phyloP scores from a whole-genome alignment of 2,329 filamentous ascomycete genomes.

The Aspergillus felis region DNA sequence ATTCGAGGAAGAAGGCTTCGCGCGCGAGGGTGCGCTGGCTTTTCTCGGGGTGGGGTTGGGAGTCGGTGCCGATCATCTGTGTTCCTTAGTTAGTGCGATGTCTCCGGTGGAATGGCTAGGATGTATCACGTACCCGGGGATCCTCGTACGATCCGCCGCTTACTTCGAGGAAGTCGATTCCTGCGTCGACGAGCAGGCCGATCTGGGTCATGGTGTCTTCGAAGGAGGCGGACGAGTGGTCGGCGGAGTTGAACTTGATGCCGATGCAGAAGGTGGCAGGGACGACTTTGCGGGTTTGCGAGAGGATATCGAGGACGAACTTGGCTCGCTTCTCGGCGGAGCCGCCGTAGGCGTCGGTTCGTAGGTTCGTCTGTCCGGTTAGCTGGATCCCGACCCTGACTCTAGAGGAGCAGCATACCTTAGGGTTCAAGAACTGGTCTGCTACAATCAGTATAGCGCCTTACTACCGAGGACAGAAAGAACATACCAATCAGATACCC shows the following conservation, averaged over 20 bases:
- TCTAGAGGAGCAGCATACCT: conserved; percentile 21
- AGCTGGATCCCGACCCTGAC: no score
- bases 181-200: conserved; percentile 37
- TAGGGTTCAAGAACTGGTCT: conserved; percentile 37
- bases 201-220: conserved; percentile 58
- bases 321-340: conserved; percentile 43
- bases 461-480: background rate
- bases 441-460: background rate
- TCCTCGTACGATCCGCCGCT: conserved; percentile 61
- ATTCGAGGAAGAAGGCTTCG: conserved; percentile 67
- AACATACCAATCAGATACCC: conserved; percentile 48
- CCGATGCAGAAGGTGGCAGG: conserved; percentile 44
- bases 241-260: conserved; percentile 51
- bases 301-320: conserved; percentile 45
- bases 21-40: conserved; percentile 49
- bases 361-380: conserved; percentile 38
- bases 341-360: conserved; percentile 49
- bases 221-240: conserved; percentile 37
- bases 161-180: conserved; percentile 65
- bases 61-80: conserved; percentile 32
- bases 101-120: no score
- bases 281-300: conserved; percentile 39
- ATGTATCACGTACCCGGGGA: conserved; percentile 35
- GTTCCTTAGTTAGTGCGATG: background rate
- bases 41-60: conserved; percentile 14